These are phyloP conservation scores for Volvariella volvacea DNA, from an alignment of 1,284 basidiomycete genomes.

Conservation along the genomic window DNA sequence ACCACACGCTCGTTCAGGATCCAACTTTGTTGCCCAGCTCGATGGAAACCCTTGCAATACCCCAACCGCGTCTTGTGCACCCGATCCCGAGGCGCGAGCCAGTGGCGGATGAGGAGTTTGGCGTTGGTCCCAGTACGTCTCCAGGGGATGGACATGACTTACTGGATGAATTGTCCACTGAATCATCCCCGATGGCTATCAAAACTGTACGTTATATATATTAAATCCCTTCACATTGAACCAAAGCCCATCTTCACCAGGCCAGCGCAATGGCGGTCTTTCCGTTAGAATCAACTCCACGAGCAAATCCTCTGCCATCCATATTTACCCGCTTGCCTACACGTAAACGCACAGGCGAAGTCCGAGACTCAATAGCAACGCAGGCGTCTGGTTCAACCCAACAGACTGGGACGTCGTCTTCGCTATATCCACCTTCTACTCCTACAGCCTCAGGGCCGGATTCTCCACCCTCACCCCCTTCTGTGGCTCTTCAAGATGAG, in stretches of 20 bases:
- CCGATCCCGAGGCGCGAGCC: constrained; percentile 11
- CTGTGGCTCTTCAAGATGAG: constrained; percentile 32
- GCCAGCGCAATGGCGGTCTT: too few species aligned
- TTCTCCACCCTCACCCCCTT: constrained; percentile 49
- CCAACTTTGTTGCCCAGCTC: constrained; percentile 11
- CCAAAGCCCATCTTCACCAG: too few species aligned
- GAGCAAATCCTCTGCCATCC: constrained; percentile 24
- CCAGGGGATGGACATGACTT: constrained; percentile 15
- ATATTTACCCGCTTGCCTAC: constrained; percentile 26
- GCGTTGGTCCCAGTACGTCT: constrained; percentile 19
- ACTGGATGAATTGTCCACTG: constrained; percentile 15
- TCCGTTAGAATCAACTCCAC: too few species aligned
- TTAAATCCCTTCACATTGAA: constrained; percentile 6
- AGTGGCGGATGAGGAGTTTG: constrained; percentile 13
- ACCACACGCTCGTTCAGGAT: constrained; percentile 17
- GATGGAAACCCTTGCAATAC: constrained; percentile 10
- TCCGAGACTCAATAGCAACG: constrained; percentile 36
- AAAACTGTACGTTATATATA: constrained; percentile 22
- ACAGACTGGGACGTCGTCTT: constrained; percentile 57
- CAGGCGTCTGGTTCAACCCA: constrained; percentile 42
- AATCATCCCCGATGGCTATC: constrained; percentile 16
- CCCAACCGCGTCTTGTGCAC: constrained; percentile 15
- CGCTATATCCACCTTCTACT: constrained; percentile 68
- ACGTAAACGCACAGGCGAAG: constrained; percentile 10
- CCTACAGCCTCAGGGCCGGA: constrained; percentile 50